These are phyloP conservation scores for Phytophthora pluvialis DNA, from an alignment of 352 stramenopile genomes.

Conservation along the genomic window DNA sequence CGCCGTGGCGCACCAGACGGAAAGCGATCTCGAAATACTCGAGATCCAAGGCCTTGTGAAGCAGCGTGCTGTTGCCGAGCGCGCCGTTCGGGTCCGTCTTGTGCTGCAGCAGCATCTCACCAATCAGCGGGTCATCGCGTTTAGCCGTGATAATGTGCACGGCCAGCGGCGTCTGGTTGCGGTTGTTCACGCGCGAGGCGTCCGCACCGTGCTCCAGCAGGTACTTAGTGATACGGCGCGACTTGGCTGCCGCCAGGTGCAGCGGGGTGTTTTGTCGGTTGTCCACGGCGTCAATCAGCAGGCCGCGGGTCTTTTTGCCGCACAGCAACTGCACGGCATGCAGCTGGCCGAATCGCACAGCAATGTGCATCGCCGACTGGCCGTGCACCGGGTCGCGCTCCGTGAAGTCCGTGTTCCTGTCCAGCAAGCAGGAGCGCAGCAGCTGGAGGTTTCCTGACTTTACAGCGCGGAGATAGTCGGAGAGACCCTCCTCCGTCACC, in stretches of 20 bases:
- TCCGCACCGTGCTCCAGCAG: constrained; percentile 76
- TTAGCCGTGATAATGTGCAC: constrained; percentile 83
- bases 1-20: constrained; percentile 81
- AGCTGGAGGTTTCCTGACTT: constrained; percentile 71
- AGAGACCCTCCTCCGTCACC: constrained; percentile 62
- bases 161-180: constrained; percentile 74
- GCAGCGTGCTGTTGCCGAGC: constrained; percentile 69
- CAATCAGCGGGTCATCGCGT: constrained; percentile 76
- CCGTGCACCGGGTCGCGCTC: constrained; percentile 74
- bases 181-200: constrained; percentile 66
- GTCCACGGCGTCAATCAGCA: constrained; percentile 78
- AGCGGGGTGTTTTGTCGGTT: constrained; percentile 78
- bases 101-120: constrained; percentile 83
- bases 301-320: constrained; percentile 58
- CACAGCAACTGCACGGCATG: constrained; percentile 76
- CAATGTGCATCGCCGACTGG: constrained; percentile 82
- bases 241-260: constrained; percentile 82
- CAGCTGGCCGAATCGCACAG: constrained; percentile 80
- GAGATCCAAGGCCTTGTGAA: constrained; percentile 80
- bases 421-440: constrained; percentile 60
- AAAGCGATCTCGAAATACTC: constrained; percentile 76
- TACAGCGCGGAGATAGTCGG: constrained; percentile 65
- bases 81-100: constrained; percentile 72
- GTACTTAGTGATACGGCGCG: constrained; percentile 83
- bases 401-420: constrained; percentile 64